Evolutionary conservation across 177 flowering plant species (phyloP).

Genomic region (Tripterygium wilfordii): DNA sequence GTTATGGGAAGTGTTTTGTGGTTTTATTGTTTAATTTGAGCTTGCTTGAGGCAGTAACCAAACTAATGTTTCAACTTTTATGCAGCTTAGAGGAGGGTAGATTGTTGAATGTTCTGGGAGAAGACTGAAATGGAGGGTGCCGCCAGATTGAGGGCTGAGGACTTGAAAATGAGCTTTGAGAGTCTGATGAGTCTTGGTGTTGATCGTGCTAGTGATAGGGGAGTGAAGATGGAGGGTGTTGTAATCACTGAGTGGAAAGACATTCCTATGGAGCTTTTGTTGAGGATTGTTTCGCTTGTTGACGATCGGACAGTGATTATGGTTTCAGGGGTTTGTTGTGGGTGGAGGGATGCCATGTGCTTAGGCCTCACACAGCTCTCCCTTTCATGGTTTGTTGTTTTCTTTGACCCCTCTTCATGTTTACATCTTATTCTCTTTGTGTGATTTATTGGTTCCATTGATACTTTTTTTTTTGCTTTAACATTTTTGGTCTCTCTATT

Average conservation of each 20-base stretch:
- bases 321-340: conserved; percentile 88
- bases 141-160: conserved; percentile 11
- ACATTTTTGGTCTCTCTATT: too few relatives aligned
- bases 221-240: conserved; percentile 30
- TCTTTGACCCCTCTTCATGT: background rate
- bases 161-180: conserved; percentile 27
- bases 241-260: conserved; percentile 79
- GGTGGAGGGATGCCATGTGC: conserved; percentile 90
- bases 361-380: conserved; percentile 70
- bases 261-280: conserved; percentile 88
- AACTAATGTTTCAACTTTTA: too few relatives aligned
- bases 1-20: too few relatives aligned
- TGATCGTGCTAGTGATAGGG: conserved; percentile 29
- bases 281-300: conserved; percentile 70
- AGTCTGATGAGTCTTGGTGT: conserved; percentile 24
- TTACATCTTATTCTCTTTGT: background rate
- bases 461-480: too few relatives aligned
- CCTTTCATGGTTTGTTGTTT: conserved; percentile 63
- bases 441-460: too few relatives aligned
- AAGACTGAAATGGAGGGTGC: conserved; percentile 28
- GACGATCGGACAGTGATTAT: conserved; percentile 76
- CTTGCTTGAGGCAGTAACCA: too few relatives aligned
- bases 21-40: too few relatives aligned
- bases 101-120: background rate
- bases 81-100: too few relatives aligned